Evolutionary conservation across 2,329 filamentous ascomycete genomes (phyloP).

Genomic region (Claviceps maximensis): DNA sequence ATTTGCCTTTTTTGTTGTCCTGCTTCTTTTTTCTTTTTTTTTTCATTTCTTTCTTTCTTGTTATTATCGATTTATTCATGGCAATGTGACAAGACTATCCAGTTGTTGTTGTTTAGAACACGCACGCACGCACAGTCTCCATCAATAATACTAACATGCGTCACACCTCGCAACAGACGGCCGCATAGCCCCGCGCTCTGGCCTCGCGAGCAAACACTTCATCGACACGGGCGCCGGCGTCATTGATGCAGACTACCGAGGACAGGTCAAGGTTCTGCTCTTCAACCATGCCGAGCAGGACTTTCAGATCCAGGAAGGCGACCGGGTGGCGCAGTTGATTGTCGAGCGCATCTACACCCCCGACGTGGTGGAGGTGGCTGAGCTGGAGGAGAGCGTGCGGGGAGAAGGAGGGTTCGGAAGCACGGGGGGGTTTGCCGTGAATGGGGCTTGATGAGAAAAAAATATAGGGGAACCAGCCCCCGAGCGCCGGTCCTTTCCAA

Average conservation of each 20-base stretch:
- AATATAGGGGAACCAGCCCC: no score
- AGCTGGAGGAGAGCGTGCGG: conserved; percentile 80
- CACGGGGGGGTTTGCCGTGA: conserved; percentile 41
- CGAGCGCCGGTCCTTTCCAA: no score
- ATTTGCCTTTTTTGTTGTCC: no score
- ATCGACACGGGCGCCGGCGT: conserved; percentile 95
- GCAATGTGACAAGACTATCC: no score
- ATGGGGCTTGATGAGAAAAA: not conserved
- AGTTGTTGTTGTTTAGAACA: no score
- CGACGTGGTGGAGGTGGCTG: conserved; percentile 75
- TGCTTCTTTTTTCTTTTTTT: not conserved
- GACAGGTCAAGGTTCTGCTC: conserved; percentile 83
- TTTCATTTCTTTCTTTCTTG: no score
- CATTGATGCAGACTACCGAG: conserved; percentile 94
- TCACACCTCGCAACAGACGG: conserved; percentile 50
- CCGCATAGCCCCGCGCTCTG: conserved; percentile 79
- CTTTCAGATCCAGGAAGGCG: conserved; percentile 70
- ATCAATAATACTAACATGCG: conserved; percentile 1
- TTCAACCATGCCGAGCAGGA: conserved; percentile 83
- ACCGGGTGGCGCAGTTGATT: conserved; percentile 86
- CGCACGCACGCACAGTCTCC: no score
- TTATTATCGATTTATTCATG: no score
- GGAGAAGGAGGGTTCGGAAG: conserved; percentile 88
- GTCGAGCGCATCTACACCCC: conserved; percentile 91
- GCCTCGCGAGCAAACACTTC: conserved; percentile 83